Base-by-base conservation (phyloP, 2,329 filamentous ascomycete species). In the Pestalotiopsis sp. region DNA sequence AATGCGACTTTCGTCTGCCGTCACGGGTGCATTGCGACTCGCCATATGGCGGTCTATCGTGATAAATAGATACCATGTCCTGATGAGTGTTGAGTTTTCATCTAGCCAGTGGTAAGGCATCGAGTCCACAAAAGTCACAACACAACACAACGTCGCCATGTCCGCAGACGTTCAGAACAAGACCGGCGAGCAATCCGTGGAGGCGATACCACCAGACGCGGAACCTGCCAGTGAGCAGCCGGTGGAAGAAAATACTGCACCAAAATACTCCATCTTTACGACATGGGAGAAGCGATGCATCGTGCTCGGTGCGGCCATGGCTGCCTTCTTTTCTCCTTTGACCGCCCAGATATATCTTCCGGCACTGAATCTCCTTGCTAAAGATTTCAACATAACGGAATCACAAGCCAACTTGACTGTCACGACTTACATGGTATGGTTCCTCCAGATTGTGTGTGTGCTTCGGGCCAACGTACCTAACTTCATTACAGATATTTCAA, bases 301-400 rank as follows among this genome's bases (percentile, higher is more conserved):
- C 27, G 76, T 79, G 14, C 60, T 78, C 38, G 73, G 71, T 36
- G 74, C 77, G 17, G 74, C 77, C 17, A 68, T 69, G 13, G 75
- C 74, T 4, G 76, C 77, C n/a, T 74, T 79, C 69, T 76, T 79
- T 63, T 78, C 78, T 0, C 78, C 77, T 13, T 64, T 79, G 9
- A 77, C 75, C 9, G 76, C 74, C 6, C 75, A 81, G 65, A 84
- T 84, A 4, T 86, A 85, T 76, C 81, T 83, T 41, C 84, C 83
- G 9, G 83, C 83, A 1, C 76, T 84, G 13, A 78, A 78, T 23
- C 73, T 77, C 2, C 72, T 86, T 9, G 79, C 83, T 4, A 71
- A 74, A 2, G 81, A 83, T 36, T 73, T 85, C 9, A 27, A 78
- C 52, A 80, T 85, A n/a, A 72, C 75, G 4, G 45, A 71, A 9